Percentiles rank a stretch among this genome's conserved stretches.
Conservation (phyloP, 129 eudicot species). For the Helichrysum umbraculigerum region DNA sequence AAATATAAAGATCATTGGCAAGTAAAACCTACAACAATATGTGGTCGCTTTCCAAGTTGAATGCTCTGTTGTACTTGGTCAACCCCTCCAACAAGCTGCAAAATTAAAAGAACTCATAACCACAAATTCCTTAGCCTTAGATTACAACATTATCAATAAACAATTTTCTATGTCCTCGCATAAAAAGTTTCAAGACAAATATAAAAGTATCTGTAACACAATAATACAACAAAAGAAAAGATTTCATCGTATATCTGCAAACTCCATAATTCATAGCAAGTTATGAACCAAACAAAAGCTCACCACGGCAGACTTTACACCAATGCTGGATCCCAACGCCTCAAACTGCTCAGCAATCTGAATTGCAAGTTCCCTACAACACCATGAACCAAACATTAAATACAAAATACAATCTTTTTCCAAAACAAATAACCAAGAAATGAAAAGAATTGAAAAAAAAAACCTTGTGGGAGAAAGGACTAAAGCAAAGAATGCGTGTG, state of each 20-base stretch:
- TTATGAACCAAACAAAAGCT: constrained; percentile 2
- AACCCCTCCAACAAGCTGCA: constrained; percentile 98
- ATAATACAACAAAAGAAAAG: neutral
- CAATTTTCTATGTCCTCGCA: too few relatives aligned
- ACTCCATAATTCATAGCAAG: too few relatives aligned
- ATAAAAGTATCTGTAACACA: too few relatives aligned
- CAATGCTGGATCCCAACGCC: constrained; percentile 75
- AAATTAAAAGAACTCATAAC: neutral
- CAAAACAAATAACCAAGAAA: too few relatives aligned
- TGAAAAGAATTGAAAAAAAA: neutral
- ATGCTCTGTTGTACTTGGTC: constrained; percentile 72
- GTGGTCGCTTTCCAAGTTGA: constrained; percentile 76
- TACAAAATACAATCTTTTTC: too few relatives aligned
- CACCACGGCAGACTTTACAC: constrained; percentile 78
- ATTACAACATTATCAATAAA: neutral
- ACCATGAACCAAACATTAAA: neutral
- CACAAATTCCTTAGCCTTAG: too few relatives aligned
- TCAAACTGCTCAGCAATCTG: constrained; percentile 91
- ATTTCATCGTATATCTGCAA: too few relatives aligned
- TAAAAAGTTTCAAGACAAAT: too few relatives aligned
- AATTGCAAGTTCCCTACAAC: constrained; percentile 74
- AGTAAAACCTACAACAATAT: constrained; percentile 65
- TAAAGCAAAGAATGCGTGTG: constrained; percentile 70
- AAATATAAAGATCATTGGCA: neutral
- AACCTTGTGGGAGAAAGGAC: constrained; percentile 90